Evolutionary conservation across 2,329 filamentous ascomycete species (phyloP), one percentile per base, ranked within the genome.

Genomic region (Fusarium sp.): DNA sequence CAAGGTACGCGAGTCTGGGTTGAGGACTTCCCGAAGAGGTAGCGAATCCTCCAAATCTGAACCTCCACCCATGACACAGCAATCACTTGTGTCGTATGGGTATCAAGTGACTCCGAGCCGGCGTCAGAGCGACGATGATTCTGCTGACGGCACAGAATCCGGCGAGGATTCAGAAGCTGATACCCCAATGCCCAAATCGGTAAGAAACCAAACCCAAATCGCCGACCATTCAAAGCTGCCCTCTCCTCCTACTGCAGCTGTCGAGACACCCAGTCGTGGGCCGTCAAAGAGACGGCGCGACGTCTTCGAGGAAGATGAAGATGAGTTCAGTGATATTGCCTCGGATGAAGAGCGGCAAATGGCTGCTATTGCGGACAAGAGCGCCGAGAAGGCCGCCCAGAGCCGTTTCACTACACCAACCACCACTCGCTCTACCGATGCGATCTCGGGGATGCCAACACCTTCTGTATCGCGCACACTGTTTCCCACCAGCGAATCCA

Each of bases 341-440:
- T 82, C 83, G 12, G 83, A 85, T n/a, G 82, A 82, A 46, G 84
- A 84, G 68, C 74, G 78, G 32, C 74, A 84, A 64, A 77, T 86
- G 66, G 79, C 75, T 25, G 75, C 70, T n/a, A 76, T 82, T 25
- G 76, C 81, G 8, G 83, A 85, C 54, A 73, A 75, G 43, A 84
- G 80, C 64, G 80, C 77, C 18, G 78, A 79, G 44, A 80, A 76
- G 60, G 60, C 64, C n/a, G 44, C 69, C 38, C 60, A 69, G 49
- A 44, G 44, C 46, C 47, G 42, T 46, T 69, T 77, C 58, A 67
- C 66, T 12, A 83, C 83, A 3, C 79, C 82, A 2, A 66, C 69
- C 5, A 72, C 70, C 28, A 60, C 67, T 35, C 78, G 75, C 28
- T 72, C 70, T 42, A 72, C 73, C n/a, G 75, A 81, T 33, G 72